Evolutionary conservation across 1,284 basidiomycete species (phyloP).

Genomic region (Rugosomyces carneus): DNA sequence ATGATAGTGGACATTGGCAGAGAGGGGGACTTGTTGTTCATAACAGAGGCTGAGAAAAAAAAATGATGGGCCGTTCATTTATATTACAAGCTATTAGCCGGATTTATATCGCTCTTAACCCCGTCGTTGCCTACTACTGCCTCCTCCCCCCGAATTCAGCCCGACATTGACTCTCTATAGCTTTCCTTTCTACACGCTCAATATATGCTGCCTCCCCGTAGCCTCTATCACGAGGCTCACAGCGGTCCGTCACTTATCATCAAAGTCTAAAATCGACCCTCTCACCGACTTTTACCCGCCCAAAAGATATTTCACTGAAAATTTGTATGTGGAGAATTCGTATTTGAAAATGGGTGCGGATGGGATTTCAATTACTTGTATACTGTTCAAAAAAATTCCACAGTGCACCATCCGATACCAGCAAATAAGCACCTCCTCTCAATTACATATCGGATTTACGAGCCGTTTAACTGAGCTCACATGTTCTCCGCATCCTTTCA

Average conservation of each 20-base stretch:
- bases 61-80: background rate
- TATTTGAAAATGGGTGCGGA: too few relatives aligned
- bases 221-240: background rate
- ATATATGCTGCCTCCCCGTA: background rate
- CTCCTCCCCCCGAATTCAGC: constrained; percentile 17
- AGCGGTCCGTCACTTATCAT: background rate
- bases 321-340: too few relatives aligned
- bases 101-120: constrained; percentile 25
- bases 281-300: background rate
- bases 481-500: background rate
- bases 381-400: too few relatives aligned
- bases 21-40: constrained; percentile 5
- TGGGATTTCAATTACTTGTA: too few relatives aligned
- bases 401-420: too few relatives aligned
- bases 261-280: background rate
- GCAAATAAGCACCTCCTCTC: too few relatives aligned
- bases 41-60: constrained; percentile 16
- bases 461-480: background rate
- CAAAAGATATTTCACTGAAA: background rate
- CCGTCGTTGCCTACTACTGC: constrained; percentile 15
- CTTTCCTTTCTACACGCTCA: constrained; percentile 18
- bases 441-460: background rate
- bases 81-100: too few relatives aligned
- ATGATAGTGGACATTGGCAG: constrained; percentile 48
- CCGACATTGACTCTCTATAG: constrained; percentile 19